Evolutionary conservation across 2,329 filamentous ascomycete genomes (phyloP).

Genomic region (Diaporthe citriasiana): DNA sequence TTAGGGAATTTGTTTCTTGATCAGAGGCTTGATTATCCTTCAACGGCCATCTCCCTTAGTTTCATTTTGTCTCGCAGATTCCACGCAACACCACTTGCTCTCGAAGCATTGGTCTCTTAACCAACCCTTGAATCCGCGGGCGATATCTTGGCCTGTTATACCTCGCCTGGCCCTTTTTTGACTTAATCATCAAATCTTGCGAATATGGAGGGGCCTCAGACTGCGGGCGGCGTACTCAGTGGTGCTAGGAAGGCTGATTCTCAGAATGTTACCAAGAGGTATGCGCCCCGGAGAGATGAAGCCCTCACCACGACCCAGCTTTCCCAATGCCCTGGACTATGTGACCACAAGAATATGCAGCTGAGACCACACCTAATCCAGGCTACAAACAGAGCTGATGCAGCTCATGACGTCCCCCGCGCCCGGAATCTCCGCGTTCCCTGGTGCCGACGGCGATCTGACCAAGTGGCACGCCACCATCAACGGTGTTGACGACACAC

Average conservation of each 20-base stretch:
- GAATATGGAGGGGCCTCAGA: conserved; percentile 74
- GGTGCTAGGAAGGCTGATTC: conserved; percentile 72
- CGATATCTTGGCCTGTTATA: conserved; percentile 14
- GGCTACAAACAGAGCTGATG: conserved; percentile 97
- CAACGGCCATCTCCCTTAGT: conserved; percentile 16
- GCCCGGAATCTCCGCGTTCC: conserved; percentile 95
- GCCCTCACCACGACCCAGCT: background rate
- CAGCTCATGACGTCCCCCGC: conserved; percentile 96
- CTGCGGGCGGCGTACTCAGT: conserved; percentile 68
- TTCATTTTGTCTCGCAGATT: conserved; percentile 7
- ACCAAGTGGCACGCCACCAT: conserved; percentile 96
- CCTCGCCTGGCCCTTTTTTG: background rate
- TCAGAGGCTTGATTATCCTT: conserved; percentile 27
- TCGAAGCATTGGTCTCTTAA: conserved; percentile 18
- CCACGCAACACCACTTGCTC: background rate
- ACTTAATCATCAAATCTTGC: conserved; percentile 14
- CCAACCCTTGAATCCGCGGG: background rate
- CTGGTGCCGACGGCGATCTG: conserved; percentile 89
- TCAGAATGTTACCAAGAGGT: conserved; percentile 86
- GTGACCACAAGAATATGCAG: background rate
- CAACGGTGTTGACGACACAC: conserved; percentile 89
- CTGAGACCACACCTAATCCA: conserved; percentile 55
- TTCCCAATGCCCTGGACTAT: background rate
- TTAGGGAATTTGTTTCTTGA: conserved; percentile 1
- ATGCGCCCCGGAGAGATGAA: conserved; percentile 46